Evolutionary conservation across 1,284 basidiomycete genomes (phyloP).

Genomic region (Hemileccinum hortonii): DNA sequence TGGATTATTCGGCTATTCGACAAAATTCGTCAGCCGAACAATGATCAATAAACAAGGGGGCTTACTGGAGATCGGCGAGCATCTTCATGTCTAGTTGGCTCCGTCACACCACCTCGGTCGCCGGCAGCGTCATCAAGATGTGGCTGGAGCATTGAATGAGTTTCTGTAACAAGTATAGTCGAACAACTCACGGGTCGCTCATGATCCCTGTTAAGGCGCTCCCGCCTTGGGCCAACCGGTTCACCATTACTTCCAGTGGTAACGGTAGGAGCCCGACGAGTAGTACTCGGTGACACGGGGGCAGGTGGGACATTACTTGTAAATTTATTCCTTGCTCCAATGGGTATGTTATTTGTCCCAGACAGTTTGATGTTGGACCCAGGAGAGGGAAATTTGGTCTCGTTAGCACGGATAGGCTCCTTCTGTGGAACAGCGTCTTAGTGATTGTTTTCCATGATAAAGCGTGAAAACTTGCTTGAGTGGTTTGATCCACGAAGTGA

Average conservation of each 20-base stretch:
- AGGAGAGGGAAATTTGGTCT: constrained; percentile 14
- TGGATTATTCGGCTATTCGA: constrained; percentile 10
- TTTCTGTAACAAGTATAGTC: not conserved
- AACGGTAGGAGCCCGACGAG: not conserved
- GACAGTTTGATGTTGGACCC: constrained; percentile 31
- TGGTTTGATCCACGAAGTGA: constrained; percentile 18
- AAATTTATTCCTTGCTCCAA: constrained; percentile 30
- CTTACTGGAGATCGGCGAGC: constrained; percentile 20
- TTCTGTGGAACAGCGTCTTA: constrained; percentile 16
- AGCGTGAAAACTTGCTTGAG: constrained; percentile 19
- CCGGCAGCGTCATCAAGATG: constrained; percentile 7
- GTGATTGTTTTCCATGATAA: not conserved
- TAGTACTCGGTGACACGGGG: not conserved
- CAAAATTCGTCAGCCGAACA: constrained; percentile 7
- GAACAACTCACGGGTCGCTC: constrained; percentile 23
- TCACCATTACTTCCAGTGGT: constrained; percentile 23
- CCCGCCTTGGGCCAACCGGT: constrained; percentile 17
- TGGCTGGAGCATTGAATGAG: constrained; percentile 17
- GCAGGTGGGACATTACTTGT: constrained; percentile 3
- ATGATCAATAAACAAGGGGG: not conserved
- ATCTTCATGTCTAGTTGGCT: constrained; percentile 13
- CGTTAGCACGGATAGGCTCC: constrained; percentile 21
- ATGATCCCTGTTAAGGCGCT: constrained; percentile 17
- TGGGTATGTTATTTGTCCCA: constrained; percentile 35
- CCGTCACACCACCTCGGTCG: constrained; percentile 4